Evolutionary conservation across 169 alveolate species (phyloP).

Genomic region (Miamiensis avidus): DNA sequence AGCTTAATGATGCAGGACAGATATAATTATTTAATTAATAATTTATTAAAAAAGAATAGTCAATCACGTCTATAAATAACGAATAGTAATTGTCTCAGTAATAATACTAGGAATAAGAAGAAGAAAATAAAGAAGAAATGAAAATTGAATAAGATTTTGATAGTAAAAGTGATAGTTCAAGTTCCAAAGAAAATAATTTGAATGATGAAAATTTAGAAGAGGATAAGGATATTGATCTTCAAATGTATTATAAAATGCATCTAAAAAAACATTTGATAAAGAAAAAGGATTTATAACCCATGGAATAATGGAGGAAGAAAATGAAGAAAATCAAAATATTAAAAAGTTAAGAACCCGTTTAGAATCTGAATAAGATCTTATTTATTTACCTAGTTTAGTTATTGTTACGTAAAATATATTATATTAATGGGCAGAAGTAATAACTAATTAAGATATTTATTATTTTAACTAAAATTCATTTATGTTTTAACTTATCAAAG

Average conservation of each 20-base stretch:
- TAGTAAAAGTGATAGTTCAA: too few relatives aligned
- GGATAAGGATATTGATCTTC: background rate
- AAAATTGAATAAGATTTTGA: background rate
- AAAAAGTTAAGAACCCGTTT: background rate
- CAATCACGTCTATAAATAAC: too few relatives aligned
- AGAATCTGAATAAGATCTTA: background rate
- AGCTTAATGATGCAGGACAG: background rate
- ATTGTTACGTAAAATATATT: conserved; percentile 10
- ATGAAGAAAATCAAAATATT: background rate
- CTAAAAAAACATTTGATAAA: background rate
- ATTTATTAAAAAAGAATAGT: background rate
- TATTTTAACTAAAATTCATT: too few relatives aligned
- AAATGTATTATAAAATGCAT: background rate
- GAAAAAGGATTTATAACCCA: background rate
- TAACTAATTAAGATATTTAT: too few relatives aligned
- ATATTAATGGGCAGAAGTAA: conserved; percentile 1
- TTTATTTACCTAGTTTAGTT: conserved; percentile 8
- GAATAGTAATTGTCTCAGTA: too few relatives aligned
- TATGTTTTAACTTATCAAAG: background rate
- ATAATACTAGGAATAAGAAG: background rate
- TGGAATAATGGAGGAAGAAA: background rate
- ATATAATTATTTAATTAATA: background rate
- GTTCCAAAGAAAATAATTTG: too few relatives aligned
- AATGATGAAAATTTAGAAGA: background rate
- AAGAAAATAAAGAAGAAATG: background rate